These are phyloP conservation scores for Penicillium waksmanii DNA, from an alignment of 495 filamentous ascomycete genomes.

Conservation along the genomic window DNA sequence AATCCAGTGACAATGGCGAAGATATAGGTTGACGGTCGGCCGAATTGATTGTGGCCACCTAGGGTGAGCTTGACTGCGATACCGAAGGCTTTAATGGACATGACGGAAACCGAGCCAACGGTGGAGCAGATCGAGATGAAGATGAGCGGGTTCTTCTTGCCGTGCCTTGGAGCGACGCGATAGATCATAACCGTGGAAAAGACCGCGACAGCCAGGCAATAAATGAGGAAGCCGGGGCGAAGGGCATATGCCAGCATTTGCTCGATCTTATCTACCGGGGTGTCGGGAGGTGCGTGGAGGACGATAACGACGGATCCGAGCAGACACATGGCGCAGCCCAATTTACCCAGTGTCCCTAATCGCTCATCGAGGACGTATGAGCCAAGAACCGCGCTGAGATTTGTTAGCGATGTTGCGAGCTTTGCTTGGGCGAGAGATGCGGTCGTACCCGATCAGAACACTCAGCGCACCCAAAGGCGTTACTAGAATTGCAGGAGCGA, in stretches of 20 bases:
- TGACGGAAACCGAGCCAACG: conserved; percentile 94
- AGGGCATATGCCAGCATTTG: conserved; percentile 87
- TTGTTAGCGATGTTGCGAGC: conserved; percentile 33
- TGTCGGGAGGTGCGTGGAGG: conserved; percentile 92
- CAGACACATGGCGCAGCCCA: conserved; percentile 94
- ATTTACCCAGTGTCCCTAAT: conserved; percentile 84
- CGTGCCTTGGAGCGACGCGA: conserved; percentile 82
- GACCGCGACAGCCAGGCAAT: conserved; percentile 72
- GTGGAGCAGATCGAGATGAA: conserved; percentile 97
- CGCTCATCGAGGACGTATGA: conserved; percentile 92
- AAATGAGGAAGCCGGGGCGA: conserved; percentile 78
- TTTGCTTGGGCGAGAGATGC: not conserved
- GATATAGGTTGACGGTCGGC: conserved; percentile 91
- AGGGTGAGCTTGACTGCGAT: conserved; percentile 95
- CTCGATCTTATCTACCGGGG: conserved; percentile 84
- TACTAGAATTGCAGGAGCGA: conserved; percentile 95
- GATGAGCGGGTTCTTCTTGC: conserved; percentile 92
- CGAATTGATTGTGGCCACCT: conserved; percentile 89
- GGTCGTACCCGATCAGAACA: conserved; percentile 80
- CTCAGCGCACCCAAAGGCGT: conserved; percentile 92
- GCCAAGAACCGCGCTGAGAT: conserved; percentile 79
- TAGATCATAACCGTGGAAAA: conserved; percentile 97
- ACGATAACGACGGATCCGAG: conserved; percentile 98
- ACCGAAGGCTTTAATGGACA: conserved; percentile 97
- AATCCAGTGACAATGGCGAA: conserved; percentile 90